Conservation (phyloP, 345 rosid genomes). For the Populus tremula region DNA sequence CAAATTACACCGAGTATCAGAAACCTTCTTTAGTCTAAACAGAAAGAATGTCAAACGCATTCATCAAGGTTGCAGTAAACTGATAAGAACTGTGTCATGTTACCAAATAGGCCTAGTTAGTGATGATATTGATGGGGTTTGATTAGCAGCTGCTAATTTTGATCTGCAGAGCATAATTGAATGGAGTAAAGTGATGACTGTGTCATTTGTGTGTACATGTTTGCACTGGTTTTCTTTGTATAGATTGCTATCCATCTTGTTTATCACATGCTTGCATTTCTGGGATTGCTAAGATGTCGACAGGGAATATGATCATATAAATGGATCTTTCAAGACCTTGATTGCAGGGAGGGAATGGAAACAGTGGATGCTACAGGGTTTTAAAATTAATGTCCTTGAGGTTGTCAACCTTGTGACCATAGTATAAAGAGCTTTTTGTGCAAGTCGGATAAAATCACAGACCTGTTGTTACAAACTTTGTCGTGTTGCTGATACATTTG, state of each 20-base stretch:
- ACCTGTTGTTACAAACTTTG: neutral
- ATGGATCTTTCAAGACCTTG: neutral
- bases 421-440: neutral
- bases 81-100: neutral
- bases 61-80: neutral
- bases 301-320: neutral
- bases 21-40: neutral
- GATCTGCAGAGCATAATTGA: neutral
- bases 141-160: neutral
- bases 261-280: neutral
- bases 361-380: neutral
- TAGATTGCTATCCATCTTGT: neutral
- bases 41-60: neutral
- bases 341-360: neutral
- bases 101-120: neutral
- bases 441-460: neutral
- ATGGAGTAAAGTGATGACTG: neutral
- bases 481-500: neutral
- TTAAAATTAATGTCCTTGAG: neutral
- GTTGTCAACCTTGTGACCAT: neutral
- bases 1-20: neutral
- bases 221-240: neutral
- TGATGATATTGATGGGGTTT: neutral
- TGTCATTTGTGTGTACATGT: neutral
- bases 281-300: neutral